Conservation (phyloP, 768 basidiomycete species). For the Boletus subparvulus region DNA sequence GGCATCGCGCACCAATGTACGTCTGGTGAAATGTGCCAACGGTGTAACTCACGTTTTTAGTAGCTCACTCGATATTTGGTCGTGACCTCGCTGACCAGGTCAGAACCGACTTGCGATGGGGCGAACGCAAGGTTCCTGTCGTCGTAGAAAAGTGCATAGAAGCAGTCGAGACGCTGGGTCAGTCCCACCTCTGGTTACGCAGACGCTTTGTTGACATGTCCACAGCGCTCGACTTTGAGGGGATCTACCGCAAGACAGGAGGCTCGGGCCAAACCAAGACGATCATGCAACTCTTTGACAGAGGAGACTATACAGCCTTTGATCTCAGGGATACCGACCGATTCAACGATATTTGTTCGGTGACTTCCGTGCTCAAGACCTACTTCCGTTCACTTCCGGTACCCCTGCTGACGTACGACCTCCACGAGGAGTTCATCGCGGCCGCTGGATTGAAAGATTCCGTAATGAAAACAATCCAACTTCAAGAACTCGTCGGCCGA, state of each 20-base stretch:
- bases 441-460: constrained; percentile 72
- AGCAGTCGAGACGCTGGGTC: constrained; percentile 86
- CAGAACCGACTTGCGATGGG: constrained; percentile 57
- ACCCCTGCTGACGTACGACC: constrained; percentile 85
- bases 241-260: constrained; percentile 97
- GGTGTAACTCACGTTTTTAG: constrained; percentile 14
- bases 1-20: constrained; percentile 23
- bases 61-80: constrained; percentile 91
- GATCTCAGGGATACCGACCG: constrained; percentile 83
- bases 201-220: constrained; percentile 1
- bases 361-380: constrained; percentile 95
- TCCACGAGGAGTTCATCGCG: constrained; percentile 87
- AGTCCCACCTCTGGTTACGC: constrained; percentile 23
- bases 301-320: constrained; percentile 86
- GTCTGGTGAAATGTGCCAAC: constrained; percentile 1
- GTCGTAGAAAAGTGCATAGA: constrained; percentile 96
- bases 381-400: constrained; percentile 93
- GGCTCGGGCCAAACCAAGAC: constrained; percentile 88
- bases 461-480: constrained; percentile 51
- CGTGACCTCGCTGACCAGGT: constrained; percentile 86
- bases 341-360: constrained; percentile 96
- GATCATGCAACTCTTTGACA: constrained; percentile 93
- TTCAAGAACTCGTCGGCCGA: constrained; percentile 69
- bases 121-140: constrained; percentile 69
- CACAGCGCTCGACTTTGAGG: constrained; percentile 90